These are phyloP conservation scores for Hypericum androsaemum DNA, from an alignment of 345 rosid species.

Conservation along the genomic window DNA sequence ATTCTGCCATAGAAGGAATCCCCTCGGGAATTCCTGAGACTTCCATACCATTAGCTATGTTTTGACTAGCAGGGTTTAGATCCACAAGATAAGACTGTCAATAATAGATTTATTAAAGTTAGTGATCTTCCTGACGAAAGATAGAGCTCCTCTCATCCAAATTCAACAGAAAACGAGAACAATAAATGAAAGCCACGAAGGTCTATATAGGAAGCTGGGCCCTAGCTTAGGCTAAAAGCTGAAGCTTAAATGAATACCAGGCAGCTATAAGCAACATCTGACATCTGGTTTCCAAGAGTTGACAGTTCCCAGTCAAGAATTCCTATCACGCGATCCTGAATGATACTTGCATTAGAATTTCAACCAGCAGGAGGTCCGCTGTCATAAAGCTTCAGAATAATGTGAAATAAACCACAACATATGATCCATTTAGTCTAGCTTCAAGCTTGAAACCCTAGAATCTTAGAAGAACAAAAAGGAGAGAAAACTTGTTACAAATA, in stretches of 20 bases:
- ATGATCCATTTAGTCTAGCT: background rate
- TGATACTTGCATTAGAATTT: background rate
- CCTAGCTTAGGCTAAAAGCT: constrained; percentile 3
- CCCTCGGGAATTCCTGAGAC: constrained; percentile 71
- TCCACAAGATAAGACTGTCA: constrained; percentile 57
- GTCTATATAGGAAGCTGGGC: no score
- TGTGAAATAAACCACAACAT: background rate
- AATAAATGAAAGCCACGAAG: no score
- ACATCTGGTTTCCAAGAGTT: constrained; percentile 95
- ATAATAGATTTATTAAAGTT: constrained; percentile 11
- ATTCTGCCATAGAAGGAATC: constrained; percentile 67
- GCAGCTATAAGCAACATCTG: constrained; percentile 78
- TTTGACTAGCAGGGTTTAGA: constrained; percentile 22
- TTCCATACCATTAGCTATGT: constrained; percentile 46
- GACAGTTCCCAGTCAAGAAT: constrained; percentile 96
- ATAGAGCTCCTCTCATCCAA: background rate
- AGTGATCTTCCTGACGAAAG: background rate
- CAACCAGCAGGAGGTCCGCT: background rate
- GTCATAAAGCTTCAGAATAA: background rate
- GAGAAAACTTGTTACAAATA: background rate
- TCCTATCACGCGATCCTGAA: constrained; percentile 86
- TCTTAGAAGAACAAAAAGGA: background rate
- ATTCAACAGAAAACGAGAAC: background rate
- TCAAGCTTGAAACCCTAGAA: background rate
- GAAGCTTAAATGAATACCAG: constrained; percentile 42